Percentiles rank a stretch among this genome's conserved stretches.
Evolutionary conservation across 176 grass and related monocot genomes (phyloP).

Genomic region (Areca catechu): DNA sequence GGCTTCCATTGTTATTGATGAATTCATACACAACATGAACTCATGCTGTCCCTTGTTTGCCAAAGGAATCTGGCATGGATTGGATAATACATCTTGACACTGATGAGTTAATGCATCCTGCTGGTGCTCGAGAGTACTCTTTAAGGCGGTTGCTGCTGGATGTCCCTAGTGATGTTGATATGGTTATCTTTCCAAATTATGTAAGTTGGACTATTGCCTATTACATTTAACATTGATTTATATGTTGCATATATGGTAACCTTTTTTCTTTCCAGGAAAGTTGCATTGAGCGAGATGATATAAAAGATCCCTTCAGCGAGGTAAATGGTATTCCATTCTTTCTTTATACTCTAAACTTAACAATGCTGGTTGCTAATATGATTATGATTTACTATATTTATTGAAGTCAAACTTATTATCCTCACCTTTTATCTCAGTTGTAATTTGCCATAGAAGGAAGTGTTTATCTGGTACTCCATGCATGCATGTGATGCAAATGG

Average conservation of each 20-base stretch:
- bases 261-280: constrained; percentile 61
- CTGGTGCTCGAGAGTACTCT: constrained; percentile 68
- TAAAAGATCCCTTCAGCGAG: constrained; percentile 91
- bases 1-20: no score
- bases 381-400: no score
- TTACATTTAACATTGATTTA: not conserved
- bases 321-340: constrained; percentile 27
- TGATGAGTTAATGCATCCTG: constrained; percentile 81
- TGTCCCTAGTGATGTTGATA: constrained; percentile 60
- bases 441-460: no score
- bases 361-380: no score
- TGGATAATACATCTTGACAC: constrained; percentile 99
- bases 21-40: no score
- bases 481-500: no score
- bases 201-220: constrained; percentile 32
- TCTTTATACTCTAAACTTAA: not conserved
- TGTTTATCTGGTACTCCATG: no score
- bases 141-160: constrained; percentile 50
- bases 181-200: constrained; percentile 98
- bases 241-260: not conserved
- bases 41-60: not conserved
- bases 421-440: no score
- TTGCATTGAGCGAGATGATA: constrained; percentile 63
- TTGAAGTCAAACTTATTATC: no score
- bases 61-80: constrained; percentile 75